These are phyloP conservation scores for Cryptococcus sp. DNA, from an alignment of 1,284 basidiomycete genomes.

Conservation along the genomic window DNA sequence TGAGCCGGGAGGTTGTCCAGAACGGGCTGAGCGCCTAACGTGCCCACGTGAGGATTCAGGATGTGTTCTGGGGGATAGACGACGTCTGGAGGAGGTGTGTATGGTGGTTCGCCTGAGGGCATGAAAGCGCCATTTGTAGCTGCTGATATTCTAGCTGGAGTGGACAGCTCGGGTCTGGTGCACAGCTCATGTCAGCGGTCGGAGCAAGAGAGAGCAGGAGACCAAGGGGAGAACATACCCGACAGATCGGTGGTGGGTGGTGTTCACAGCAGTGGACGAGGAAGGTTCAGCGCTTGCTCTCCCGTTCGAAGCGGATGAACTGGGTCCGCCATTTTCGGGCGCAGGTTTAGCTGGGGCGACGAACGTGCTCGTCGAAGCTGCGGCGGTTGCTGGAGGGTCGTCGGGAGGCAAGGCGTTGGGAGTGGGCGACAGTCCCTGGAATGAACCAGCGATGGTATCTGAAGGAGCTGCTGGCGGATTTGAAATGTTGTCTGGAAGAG, in stretches of 20 bases:
- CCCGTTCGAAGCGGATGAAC: too few relatives aligned
- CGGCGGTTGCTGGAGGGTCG: too few relatives aligned
- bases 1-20: constrained; percentile 23
- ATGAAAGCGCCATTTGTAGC: constrained; percentile 9
- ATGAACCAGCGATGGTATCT: too few relatives aligned
- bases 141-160: constrained; percentile 6
- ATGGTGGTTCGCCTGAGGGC: constrained; percentile 54
- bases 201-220: not conserved
- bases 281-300: too few relatives aligned
- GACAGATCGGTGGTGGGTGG: not conserved
- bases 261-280: too few relatives aligned
- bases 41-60: constrained; percentile 47
- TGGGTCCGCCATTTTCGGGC: too few relatives aligned
- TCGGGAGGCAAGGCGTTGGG: too few relatives aligned
- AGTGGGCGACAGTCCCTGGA: too few relatives aligned
- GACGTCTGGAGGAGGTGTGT: constrained; percentile 90
- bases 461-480: too few relatives aligned
- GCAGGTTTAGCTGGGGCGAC: too few relatives aligned
- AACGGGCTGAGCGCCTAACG: constrained; percentile 25
- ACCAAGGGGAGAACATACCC: not conserved
- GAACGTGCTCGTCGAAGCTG: too few relatives aligned
- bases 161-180: constrained; percentile 13
- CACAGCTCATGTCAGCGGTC: not conserved
- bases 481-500: too few relatives aligned
- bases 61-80: constrained; percentile 84